Conservation (phyloP, 2,329 filamentous ascomycete genomes). For the Colletotrichum caudatum region DNA sequence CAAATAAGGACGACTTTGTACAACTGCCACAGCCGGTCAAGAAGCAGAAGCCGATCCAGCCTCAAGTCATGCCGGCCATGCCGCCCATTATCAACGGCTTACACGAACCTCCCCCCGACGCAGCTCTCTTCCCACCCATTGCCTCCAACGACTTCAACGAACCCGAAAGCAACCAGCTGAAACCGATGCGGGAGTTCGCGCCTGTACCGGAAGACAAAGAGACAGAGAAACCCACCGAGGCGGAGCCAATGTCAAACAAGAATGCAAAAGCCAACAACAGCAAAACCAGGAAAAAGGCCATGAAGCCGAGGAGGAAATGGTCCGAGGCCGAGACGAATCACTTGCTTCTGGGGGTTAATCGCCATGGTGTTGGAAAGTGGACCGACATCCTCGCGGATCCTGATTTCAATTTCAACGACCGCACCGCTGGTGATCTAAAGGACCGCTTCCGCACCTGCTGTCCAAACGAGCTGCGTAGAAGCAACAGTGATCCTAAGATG, state of each 20-base stretch:
- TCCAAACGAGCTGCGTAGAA: constrained; percentile 68
- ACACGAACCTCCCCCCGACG: constrained; percentile 70
- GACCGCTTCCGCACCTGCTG: constrained; percentile 76
- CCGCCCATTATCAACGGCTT: constrained; percentile 76
- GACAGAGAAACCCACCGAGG: constrained; percentile 45
- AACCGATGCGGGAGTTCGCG: constrained; percentile 57
- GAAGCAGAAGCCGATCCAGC: constrained; percentile 71
- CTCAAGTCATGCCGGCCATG: constrained; percentile 60
- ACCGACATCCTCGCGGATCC: constrained; percentile 72
- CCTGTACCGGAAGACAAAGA: constrained; percentile 48
- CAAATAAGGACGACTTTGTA: constrained; percentile 71
- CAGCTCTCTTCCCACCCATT: constrained; percentile 73
- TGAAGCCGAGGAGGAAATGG: constrained; percentile 72
- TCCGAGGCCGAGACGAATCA: constrained; percentile 74
- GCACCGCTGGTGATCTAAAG: constrained; percentile 73
- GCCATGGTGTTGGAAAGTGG: constrained; percentile 75
- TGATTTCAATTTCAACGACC: constrained; percentile 70
- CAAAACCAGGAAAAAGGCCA: constrained; percentile 65
- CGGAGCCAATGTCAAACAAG: constrained; percentile 47
- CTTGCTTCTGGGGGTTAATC: constrained; percentile 70
- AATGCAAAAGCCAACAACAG: constrained; percentile 43
- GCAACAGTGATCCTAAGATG: constrained; percentile 49
- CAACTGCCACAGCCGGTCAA: constrained; percentile 74
- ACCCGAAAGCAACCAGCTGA: constrained; percentile 57
- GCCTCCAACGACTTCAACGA: constrained; percentile 67